Evolutionary conservation across 2,329 filamentous ascomycete species (phyloP), one percentile per base, ranked within the genome.

Genomic region (Epichloe glyceriae): DNA sequence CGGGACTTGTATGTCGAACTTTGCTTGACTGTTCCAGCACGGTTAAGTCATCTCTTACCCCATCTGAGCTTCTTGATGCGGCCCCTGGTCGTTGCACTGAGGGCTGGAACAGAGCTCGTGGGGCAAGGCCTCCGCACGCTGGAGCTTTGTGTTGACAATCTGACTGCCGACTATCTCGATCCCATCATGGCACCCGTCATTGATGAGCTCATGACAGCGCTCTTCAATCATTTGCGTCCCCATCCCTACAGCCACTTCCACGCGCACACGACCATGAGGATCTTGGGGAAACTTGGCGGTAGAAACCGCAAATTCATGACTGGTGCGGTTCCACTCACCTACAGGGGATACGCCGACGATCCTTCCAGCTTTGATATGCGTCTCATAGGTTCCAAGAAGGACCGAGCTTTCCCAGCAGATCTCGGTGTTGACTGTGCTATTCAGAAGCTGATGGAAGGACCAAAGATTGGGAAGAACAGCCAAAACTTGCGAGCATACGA

Each of bases 121-220:
- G 90, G 90, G 0, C 94, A 98, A 66, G 93, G 93, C 0, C 73
- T 99, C 6, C 77, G 94, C 30, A 99, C 93, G 0, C 72, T 99
- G 5, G 93, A 99, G 62, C 78, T 99, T 2, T 99, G 93, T 61
- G 93, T 99, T 17, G 93, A 99, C 56, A 99, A 99, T 59, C 76
- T 99, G 0, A 98, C 94, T 0, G 91, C 93, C 0, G 93, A 98
- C 61, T 99, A 98, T 62, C 73, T 99, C 14, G 93, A 99, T 60
- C 94, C 93, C 0, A 97, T 99, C 60, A 98, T 98, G 91, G 88
- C 91, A 2, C 94, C 93, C 0, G 94, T 97, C 26, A 97, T 99
- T 66, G 91, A 98, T 60, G 93, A 99, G 63, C 74, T 99, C 43
- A 98, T 98, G 93, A 93, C 89, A 45, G 91, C 91, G 1, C 75